Evolutionary conservation across 2,329 filamentous ascomycete species (phyloP).

Genomic region (Arthrobotrys sinensis): DNA sequence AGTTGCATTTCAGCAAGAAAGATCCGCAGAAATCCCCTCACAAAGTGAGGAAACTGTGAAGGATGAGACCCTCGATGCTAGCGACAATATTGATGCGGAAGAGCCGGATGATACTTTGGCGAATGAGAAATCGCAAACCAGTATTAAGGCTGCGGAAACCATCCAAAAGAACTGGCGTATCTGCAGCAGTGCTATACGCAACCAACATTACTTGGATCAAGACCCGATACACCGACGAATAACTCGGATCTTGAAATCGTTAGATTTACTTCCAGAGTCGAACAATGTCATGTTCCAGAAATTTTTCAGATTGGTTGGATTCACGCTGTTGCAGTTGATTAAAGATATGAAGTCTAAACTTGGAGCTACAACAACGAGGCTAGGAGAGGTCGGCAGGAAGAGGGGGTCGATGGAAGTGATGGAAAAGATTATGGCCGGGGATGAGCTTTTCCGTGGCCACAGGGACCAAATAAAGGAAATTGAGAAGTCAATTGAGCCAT

Average conservation of each 20-base stretch:
- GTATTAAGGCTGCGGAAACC: neutral
- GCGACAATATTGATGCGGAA: neutral
- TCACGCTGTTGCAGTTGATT: neutral
- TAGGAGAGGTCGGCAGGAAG: neutral
- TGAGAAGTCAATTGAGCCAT: neutral
- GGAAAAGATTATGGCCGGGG: neutral
- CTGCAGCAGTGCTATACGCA: neutral
- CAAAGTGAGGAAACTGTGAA: neutral
- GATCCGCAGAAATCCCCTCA: neutral
- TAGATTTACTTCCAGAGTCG: neutral
- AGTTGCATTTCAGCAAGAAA: neutral
- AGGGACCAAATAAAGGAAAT: neutral
- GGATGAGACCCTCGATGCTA: neutral
- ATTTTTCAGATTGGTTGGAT: slow-evolving; percentile 7
- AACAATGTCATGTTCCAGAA: neutral
- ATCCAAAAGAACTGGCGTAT: slow-evolving; percentile 28
- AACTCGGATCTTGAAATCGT: slow-evolving; percentile 4
- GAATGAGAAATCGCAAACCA: neutral
- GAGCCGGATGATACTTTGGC: neutral
- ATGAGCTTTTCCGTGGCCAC: slow-evolving; percentile 10
- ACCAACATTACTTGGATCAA: neutral
- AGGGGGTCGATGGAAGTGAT: neutral
- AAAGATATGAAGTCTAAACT: neutral
- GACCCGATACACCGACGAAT: slow-evolving; percentile 3
- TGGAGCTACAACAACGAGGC: neutral